phyloP scores from a whole-genome alignment of 306 rosid genomes.

The Canavalia ensiformis region DNA sequence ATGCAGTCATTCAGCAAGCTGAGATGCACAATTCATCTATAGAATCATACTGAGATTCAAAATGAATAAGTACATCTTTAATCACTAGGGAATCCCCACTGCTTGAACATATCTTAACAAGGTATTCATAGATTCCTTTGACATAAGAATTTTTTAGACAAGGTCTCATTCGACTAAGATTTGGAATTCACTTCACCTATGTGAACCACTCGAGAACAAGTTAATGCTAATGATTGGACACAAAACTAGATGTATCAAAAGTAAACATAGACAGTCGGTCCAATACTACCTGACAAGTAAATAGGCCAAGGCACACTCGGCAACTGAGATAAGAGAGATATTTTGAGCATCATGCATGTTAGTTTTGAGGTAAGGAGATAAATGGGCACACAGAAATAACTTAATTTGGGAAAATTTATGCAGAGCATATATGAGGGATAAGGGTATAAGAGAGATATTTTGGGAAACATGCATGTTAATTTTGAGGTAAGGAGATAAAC shows the following conservation, averaged over 20 bases:
- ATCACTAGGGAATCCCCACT: not conserved
- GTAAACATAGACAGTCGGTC: not conserved
- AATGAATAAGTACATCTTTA: constrained; percentile 16
- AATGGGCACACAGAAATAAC: not conserved
- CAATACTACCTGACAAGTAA: not conserved
- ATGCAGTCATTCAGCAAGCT: not conserved
- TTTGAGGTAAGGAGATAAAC: not conserved
- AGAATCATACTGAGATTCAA: not conserved
- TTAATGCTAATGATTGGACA: not conserved
- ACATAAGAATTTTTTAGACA: constrained; percentile 6
- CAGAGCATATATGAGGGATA: not conserved
- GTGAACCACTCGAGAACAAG: constrained; percentile 19
- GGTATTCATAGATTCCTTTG: not conserved
- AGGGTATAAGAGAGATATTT: not conserved
- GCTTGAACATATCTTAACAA: constrained; percentile 17
- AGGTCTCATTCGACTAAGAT: not conserved
- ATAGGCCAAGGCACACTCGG: not conserved
- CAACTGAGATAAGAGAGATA: not conserved
- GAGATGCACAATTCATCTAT: not conserved
- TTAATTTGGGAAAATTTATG: not conserved
- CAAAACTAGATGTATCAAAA: not conserved
- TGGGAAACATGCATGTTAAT: not conserved
- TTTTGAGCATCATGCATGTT: not conserved
- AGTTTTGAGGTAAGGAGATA: not conserved
- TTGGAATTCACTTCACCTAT: not conserved